phyloP scores from a whole-genome alignment of 305 asterid genomes.

The Fraxinus latifolia region DNA sequence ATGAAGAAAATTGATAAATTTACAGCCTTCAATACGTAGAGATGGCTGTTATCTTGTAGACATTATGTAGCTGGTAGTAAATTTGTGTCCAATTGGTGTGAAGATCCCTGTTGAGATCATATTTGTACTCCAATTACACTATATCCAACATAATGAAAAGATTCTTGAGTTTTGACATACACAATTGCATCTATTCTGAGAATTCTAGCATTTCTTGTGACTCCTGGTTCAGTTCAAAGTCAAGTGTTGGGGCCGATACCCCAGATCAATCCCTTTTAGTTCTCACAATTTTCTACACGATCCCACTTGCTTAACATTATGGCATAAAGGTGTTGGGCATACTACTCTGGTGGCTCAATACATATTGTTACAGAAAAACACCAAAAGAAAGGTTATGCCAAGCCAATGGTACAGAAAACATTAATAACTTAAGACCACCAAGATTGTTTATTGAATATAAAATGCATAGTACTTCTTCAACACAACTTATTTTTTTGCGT shows the following conservation, averaged over 20 bases:
- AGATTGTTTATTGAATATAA: neutral
- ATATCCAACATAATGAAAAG: neutral
- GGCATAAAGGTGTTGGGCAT: neutral
- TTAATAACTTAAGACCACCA: neutral
- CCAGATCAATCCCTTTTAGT: neutral
- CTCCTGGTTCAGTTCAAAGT: neutral
- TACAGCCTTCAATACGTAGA: neutral
- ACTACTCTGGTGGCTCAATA: neutral
- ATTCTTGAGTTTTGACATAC: neutral
- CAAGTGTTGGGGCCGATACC: neutral
- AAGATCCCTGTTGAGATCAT: neutral
- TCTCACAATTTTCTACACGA: neutral
- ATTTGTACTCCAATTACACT: neutral
- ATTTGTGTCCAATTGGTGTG: neutral
- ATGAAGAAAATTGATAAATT: neutral
- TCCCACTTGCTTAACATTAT: neutral
- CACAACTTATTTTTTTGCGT: neutral
- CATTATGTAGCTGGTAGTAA: neutral
- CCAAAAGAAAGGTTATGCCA: neutral
- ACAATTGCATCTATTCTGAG: neutral
- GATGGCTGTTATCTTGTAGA: neutral
- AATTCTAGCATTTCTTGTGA: neutral
- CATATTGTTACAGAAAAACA: neutral
- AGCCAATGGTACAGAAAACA: neutral
- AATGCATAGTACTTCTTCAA: neutral